phyloP scores from a whole-genome alignment of 129 eudicot genomes.

The Tanacetum coccineum region DNA sequence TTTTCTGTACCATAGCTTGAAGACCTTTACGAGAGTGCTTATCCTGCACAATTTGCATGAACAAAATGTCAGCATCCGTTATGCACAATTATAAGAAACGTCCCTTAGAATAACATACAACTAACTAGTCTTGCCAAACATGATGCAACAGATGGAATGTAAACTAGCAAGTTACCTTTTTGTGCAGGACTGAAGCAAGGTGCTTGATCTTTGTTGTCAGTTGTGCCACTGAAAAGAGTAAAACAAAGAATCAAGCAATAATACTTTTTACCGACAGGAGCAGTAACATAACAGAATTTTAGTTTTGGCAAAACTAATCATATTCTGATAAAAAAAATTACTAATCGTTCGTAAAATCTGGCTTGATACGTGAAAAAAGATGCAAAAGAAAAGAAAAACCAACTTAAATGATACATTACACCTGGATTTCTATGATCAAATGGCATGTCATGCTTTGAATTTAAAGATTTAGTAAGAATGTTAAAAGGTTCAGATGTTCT shows the following conservation, averaged over 20 bases:
- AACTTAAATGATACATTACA: no score
- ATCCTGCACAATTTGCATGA: conserved; percentile 46
- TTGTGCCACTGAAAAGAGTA: conserved; percentile 69
- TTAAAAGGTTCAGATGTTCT: no score
- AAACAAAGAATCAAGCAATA: conserved; percentile 5
- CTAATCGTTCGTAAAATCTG: no score
- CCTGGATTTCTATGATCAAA: no score
- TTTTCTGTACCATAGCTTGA: conserved; percentile 71
- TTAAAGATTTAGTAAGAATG: no score
- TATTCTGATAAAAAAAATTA: no score
- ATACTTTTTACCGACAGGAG: neutral
- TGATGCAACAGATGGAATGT: neutral
- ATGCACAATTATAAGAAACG: neutral
- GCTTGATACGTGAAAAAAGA: no score
- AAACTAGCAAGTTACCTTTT: conserved; percentile 50
- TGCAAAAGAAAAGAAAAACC: no score
- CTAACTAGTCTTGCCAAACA: neutral
- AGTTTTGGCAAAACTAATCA: neutral
- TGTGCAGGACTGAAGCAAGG: conserved; percentile 62
- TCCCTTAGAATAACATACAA: neutral
- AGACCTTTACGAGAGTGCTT: conserved; percentile 87
- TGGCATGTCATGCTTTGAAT: no score
- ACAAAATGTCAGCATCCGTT: neutral
- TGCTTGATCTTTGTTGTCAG: conserved; percentile 87
- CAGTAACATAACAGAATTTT: neutral